Base-by-base conservation (phyloP, 2,329 filamentous ascomycete genomes). In the Shiraia sp. region DNA sequence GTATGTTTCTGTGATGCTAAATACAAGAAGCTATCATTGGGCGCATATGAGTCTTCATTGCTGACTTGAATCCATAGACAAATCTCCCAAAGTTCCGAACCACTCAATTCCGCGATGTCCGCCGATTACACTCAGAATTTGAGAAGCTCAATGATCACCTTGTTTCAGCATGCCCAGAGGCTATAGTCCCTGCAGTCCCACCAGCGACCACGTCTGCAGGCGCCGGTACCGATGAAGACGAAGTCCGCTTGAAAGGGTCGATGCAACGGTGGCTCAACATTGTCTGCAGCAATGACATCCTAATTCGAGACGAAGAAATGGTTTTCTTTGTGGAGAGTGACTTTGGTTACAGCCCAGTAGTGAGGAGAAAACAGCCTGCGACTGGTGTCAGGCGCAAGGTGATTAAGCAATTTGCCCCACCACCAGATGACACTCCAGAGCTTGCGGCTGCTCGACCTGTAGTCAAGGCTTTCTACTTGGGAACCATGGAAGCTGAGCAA, bases 241-340 rank as follows among this genome's bases (percentile, higher is more conserved):
- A 99, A 70, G 77, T 78, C 15, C 82, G 93, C 10, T 88, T 97
- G 49, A 97, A 97, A 72, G 83, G 84, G 1, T 81, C 89, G 7
- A 81, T 99, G 75, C 93, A 99, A 72, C 80, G 90, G 65, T 99
- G 93, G 93, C 79, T 99, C 59, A 96, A 95, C 69, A 88, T 88
- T 45, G 87, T 99, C 14, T 95, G 93, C 73, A 82, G 82, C 61
- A 97, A 93, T 57, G 91, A 97, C 25, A 85, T 95, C 1, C 80
- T 99, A 6, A 95, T 96, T 77, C 83, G 87, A 49, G 93, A 99
- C 66, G 92, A 97, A 49, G 93, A 99, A 72, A 92, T 97, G 83
- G 83, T 96, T 4, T 85, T 97, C 46, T 99, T 99, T 61, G 90
- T 99, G n/a, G 93, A 99, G 72, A 96, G 90, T 65, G 93, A 99